These are phyloP conservation scores for Aspergillus calidoustus DNA, from an alignment of 2,329 filamentous ascomycete genomes.

Conservation along the genomic window DNA sequence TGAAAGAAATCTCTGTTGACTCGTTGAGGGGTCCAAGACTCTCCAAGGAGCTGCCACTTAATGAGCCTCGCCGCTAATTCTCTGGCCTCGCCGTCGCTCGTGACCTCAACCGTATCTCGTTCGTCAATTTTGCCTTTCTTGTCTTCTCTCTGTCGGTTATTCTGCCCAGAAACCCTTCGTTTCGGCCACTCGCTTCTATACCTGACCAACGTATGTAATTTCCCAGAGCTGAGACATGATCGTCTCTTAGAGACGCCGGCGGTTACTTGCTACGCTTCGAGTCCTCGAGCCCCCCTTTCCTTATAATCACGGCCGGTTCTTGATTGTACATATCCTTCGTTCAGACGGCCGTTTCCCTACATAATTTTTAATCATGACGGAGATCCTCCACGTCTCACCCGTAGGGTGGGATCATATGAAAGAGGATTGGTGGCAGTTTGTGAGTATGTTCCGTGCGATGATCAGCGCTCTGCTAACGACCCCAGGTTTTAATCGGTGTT, in stretches of 20 bases:
- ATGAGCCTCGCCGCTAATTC: neutral
- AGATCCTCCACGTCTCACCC: constrained; percentile 34
- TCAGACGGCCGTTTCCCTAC: constrained; percentile 11
- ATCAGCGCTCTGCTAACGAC: constrained; percentile 19
- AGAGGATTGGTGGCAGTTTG: constrained; percentile 50
- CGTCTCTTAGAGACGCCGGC: constrained; percentile 2
- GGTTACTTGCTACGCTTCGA: neutral
- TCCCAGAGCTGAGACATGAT: constrained; percentile 9
- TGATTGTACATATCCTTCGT: constrained; percentile 19
- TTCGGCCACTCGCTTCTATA: constrained; percentile 1
- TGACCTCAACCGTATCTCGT: neutral
- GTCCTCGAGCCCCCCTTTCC: neutral
- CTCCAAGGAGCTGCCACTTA: constrained; percentile 4
- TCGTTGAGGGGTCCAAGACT: neutral
- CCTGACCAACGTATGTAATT: neutral
- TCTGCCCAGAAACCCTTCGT: neutral
- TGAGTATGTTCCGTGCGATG: constrained; percentile 29
- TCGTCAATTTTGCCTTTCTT: neutral
- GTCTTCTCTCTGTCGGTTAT: neutral
- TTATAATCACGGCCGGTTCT: constrained; percentile 3
- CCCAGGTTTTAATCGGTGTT: constrained; percentile 42
- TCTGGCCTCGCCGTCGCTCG: neutral
- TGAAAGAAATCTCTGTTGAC: neutral
- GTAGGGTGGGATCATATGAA: constrained; percentile 44
- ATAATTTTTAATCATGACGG: constrained; percentile 34